Evolutionary conservation across 2,329 filamentous ascomycete species (phyloP), one percentile per base, ranked within the genome.

Genomic region (Microcyclosporella mali): DNA sequence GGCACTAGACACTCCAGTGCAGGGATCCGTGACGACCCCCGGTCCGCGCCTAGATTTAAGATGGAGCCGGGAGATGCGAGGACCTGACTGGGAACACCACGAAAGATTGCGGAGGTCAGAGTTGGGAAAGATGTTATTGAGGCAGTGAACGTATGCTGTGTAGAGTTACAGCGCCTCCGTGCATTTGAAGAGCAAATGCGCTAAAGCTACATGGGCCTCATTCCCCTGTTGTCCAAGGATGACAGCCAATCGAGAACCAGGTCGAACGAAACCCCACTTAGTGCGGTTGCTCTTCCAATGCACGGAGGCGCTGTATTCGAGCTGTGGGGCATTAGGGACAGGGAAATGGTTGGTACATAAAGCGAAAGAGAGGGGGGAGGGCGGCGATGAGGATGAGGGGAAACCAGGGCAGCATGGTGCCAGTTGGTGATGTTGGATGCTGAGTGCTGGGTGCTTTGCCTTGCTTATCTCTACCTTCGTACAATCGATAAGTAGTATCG

Each of bases 31-130:
- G 15, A 63, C 44, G n/a, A 61, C 63, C 21, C 21, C 64, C 64
- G 67, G 40, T 67, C 65, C 10, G 64, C 64, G 34, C 64, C 65
- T 1, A 66, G 43, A 19, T 62, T 49, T 7, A 66, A 56, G 27
- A 67, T 58, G 16, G 49, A 51, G 25, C 56, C 58, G 4, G 34
- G 39, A n/a, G 36, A 62, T 60, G 1, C 57, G 59, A 17, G 61
- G 59, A 7, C 57, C 50, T 17, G n/a, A n/a, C 52, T 56, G 2
- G 58, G 55, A 12, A 60, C 47, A 11, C 58, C 56, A n/a, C n/a
- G n/a, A n/a, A n/a, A n/a, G n/a, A n/a, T n/a, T n/a, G 10, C 47
- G 45, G 2, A 58, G 53, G 37, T 55, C 52, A 11, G 49, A 47
- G 2, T 42, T 49, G n/a, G n/a, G n/a, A 45, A 56, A 61, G 10